Base-by-base conservation (phyloP, 2,329 filamentous ascomycete species). In the Aspergillus sp. region DNA sequence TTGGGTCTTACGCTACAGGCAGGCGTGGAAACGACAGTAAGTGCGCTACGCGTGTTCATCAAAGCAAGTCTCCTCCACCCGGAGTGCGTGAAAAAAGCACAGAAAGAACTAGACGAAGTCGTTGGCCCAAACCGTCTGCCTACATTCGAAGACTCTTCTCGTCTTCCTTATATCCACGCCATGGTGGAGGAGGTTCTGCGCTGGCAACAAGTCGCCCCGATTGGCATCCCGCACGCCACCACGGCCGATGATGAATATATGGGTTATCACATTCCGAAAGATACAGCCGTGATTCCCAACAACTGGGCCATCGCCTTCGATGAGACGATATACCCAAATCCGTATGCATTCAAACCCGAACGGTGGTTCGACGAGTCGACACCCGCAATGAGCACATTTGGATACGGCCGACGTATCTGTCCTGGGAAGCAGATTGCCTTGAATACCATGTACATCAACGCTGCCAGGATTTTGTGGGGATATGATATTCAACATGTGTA, bases 391-490 rank as follows among this genome's bases (percentile, higher is more conserved):
- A 75, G 71, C 7, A 75, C 78, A 39, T 77, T 82, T 47, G 79
- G 74, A 0, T 81, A 79, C 52, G 78, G 78, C 0, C 64, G 77
- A 6, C 65, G 79, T 7, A 71, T 79, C 1, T 69, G 69, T 6
- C 70, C 62, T 0, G 65, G 64, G 0, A 44, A 58, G 6, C 44
- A 57, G 44, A 55, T 69, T 32, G 64, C 62, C 2, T 47, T 44
- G 1, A 60, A 62, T 28, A 61, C 60, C 59, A 40, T 73, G 61
- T 52, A 79, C 53, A 75, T 81, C 47, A 78, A 77, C 12, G 76
- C 81, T 45, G 72, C 75, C 0, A 63, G 77, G 29, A 76, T 81
- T 71, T 74, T 82, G 45, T 68, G 77, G 42, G 54, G 39, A 3
- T 62, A 52, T 39, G 40, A 57, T 36, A 49, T 60, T n/a, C 35